phyloP scores from a whole-genome alignment of 352 stramenopile genomes.

The Pythium dissimile region DNA sequence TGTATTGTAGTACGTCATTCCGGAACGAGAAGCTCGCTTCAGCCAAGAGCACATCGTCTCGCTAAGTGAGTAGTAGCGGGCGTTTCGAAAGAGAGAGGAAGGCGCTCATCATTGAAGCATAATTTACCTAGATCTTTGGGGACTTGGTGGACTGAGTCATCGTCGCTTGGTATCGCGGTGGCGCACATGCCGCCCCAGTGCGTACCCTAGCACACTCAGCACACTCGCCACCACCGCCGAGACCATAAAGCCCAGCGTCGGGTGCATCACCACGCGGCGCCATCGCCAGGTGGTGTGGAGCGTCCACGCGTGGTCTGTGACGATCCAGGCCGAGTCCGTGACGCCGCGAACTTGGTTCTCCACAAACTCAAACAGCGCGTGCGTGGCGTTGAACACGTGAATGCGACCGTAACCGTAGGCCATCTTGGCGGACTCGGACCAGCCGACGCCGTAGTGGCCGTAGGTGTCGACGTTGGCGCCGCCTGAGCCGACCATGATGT shows the following conservation, averaged over 20 bases:
- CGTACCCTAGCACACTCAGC: not conserved
- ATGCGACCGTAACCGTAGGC: slow-evolving; percentile 34
- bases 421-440: slow-evolving; percentile 19
- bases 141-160: not conserved
- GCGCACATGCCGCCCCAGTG: not conserved
- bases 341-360: slow-evolving; percentile 20
- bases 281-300: slow-evolving; percentile 12
- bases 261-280: slow-evolving; percentile 13
- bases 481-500: slow-evolving; percentile 42
- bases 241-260: slow-evolving; percentile 3
- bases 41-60: too few relatives aligned
- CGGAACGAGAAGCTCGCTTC: too few relatives aligned
- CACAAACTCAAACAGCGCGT: slow-evolving; percentile 36
- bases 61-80: too few relatives aligned
- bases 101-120: too few relatives aligned
- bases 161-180: not conserved
- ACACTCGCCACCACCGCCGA: not conserved
- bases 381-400: slow-evolving; percentile 31
- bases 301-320: slow-evolving; percentile 32
- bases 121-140: not conserved
- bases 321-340: slow-evolving; percentile 27
- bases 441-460: slow-evolving; percentile 6
- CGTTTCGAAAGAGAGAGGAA: too few relatives aligned
- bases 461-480: slow-evolving; percentile 15
- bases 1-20: too few relatives aligned